Evolutionary conservation across 2,329 filamentous ascomycete species (phyloP), one percentile per base, ranked within the genome.

Genomic region (Xylariaceae sp.): DNA sequence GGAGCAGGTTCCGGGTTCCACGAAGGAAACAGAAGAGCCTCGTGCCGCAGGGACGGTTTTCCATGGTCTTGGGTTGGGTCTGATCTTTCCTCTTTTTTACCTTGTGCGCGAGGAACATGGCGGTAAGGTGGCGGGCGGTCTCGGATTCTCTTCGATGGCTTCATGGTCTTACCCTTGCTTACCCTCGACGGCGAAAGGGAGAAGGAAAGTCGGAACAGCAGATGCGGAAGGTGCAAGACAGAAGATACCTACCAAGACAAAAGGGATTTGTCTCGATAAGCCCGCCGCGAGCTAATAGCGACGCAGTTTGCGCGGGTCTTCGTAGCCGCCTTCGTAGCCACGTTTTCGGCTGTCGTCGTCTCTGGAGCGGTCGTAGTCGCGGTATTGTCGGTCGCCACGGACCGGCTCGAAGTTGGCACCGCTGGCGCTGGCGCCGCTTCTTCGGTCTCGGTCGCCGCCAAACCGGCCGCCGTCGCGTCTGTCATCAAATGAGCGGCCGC

Each of bases 341-440:
- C 80, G 76, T 68, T 84, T 74, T 56, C 75, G 61, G 60, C 64
- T 68, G 45, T 75, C 72, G 46, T 77, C 73, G 33, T 76, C 72
- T 42, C 69, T 63, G 36, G 68, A 68, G 44, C 70, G 62, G 55
- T 79, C 75, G 56, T 41, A 58, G 59, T 51, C 70, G 58, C 59
- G 68, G 60, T 75, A 72, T 48, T 70, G 69, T 57, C 68, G 67
- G 44, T 56, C 58, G 39, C 77, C 76, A 52, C 83, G 80, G 56
- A 92, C 76, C 41, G 85, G 86, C 58, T 93, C 87, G 60, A 83
- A 82, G 63, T 93, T 92, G 64, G 84, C 84, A 21, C 57, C 55
- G n/a, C n/a, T n/a, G n/a, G n/a, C n/a, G n/a, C n/a, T n/a, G n/a
- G n/a, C n/a, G n/a, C n/a, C n/a, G 35, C 55, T 53, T 36, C 56